Base-by-base conservation (phyloP, 257 asterid species). In the Solanum infundibuliforme region DNA sequence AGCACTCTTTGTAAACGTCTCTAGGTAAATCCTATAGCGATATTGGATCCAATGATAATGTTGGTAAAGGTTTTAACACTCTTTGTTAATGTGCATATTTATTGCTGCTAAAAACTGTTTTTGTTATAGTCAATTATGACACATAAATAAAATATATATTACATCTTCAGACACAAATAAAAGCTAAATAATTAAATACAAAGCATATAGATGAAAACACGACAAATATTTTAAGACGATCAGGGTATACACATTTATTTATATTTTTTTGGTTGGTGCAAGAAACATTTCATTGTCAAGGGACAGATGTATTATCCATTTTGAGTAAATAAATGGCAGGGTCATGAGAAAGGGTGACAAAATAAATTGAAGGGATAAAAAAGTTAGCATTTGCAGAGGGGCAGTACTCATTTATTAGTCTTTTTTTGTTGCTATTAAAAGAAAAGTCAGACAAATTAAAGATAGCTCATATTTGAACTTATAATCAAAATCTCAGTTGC, bases 401-500 rank as follows among this genome's bases (percentile, higher is more conserved):
- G 72, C 71, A 58, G 65, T 14, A 75, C 16, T 46, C 85, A 73
- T 74, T 89, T 79, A 89, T 69, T 55, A 71, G 41, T 86, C 84
- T 65, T 34, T 18, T 48, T 66, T 31, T 43, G 74, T 62, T 31
- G 34, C 73, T 34, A 46, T 27, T 48, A 43, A 76, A 68, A 34
- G 16, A 46, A 29, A 48, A 86, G 20, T 18, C 85, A 27, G 68
- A 46, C 41, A 32, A 71, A 72, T 27, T 27, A 32, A 77, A 25
- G 38, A 79, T 46, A 18, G 85, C 41, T 46, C 85, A 74, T 20
- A 58, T 52, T 43, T 83, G 35, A 83, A 81, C 52, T 18, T 86
- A 52, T 46, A 35, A 87, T 27, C 32, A 46, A 72, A 82, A 41
- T 89, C 87, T 83, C 86, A 83, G 43, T 83, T 82, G 87, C 43